Base-by-base conservation (phyloP, 1,284 basidiomycete genomes). In the Inonotus hispidus region DNA sequence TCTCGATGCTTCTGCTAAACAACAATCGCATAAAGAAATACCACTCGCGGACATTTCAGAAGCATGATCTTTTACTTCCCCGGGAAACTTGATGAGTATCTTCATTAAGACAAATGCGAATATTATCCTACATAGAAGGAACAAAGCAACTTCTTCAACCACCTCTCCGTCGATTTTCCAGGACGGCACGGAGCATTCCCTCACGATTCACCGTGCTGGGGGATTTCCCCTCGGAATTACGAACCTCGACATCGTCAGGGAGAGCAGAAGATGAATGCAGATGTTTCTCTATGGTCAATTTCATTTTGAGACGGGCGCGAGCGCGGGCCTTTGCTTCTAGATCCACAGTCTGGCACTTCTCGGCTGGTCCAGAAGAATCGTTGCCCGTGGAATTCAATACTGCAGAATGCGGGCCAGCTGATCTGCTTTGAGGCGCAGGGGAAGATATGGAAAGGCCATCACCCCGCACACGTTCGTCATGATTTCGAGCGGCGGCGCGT, bases 221-320 rank as follows among this genome's bases (percentile, higher is more conserved):
- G 14, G 19, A 21, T 11, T 46, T 29, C 27, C 32, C 55, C 23
- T 35, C 55, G 41, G 29, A 46, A 29, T 29, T 16, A 19, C 16
- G 25, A 4, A n/a, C 32, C 25, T 32, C 29, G 3, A 27, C 32
- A 35, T 32, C 19, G 32, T 19, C 32, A 16, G 16, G 14, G 7
- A 14, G 50, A 35, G 32, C 21, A 14, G 27, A 6, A 32, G 50
- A 27, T 1, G 50, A 14, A 19, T 52, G 25, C 11, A 37, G 21
- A 45, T 56, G 59, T 53, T 54, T 62, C 39, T 53, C 61, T 21
- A 53, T 35, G 16, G 57, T 53, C 37, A 63, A 53, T 32, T 59
- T 63, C 46, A 54, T 56, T 39, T 39, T 46, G 19, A 63, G 32
- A 25, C 58, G 56, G 29, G 52, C 53, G 39, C 53, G 49, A 23